Percentiles rank a stretch among this genome's conserved stretches.
These are phyloP conservation scores for Ustilago curta DNA, from an alignment of 1,284 basidiomycete species.

Conservation along the genomic window DNA sequence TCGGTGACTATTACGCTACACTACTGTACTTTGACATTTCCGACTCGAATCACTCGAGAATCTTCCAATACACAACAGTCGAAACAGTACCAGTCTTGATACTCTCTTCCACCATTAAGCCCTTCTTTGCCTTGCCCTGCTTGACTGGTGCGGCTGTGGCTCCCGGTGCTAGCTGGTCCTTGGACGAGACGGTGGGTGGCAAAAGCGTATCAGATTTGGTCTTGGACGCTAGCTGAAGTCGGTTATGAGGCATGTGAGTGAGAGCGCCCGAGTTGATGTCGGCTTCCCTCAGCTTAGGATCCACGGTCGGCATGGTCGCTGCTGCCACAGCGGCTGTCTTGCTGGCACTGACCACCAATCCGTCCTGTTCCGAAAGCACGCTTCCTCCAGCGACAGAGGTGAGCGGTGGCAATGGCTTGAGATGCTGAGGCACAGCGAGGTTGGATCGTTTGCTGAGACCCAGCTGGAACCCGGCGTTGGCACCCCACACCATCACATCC, in stretches of 20 bases:
- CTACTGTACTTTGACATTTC: too few relatives aligned
- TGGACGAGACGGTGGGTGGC: slow-evolving; percentile 21
- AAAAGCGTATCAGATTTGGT: slow-evolving; percentile 47
- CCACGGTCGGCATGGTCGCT: slow-evolving; percentile 14
- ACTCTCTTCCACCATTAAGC: slow-evolving; percentile 50
- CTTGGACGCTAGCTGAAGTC: slow-evolving; percentile 57
- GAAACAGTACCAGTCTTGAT: slow-evolving; percentile 56
- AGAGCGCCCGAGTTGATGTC: slow-evolving; percentile 59
- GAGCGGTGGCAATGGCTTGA: slow-evolving; percentile 71
- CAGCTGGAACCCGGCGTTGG: slow-evolving; percentile 62
- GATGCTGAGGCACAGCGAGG: slow-evolving; percentile 76
- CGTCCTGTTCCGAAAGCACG: slow-evolving; percentile 34
- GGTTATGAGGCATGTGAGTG: slow-evolving; percentile 65
- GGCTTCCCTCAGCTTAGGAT: slow-evolving; percentile 50
- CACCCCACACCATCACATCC: slow-evolving; percentile 73
- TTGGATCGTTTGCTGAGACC: slow-evolving; percentile 86
- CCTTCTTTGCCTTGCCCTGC: slow-evolving; percentile 44
- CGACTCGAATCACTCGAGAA: slow-evolving; percentile 17
- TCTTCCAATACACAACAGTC: slow-evolving; percentile 64
- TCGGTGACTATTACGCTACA: not conserved
- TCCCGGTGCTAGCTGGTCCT: slow-evolving; percentile 15
- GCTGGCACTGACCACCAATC: slow-evolving; percentile 16
- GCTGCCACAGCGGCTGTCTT: slow-evolving; percentile 25
- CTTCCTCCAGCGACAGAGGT: slow-evolving; percentile 29
- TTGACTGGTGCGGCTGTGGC: not conserved